These are phyloP conservation scores for Fusarium poae DNA, from an alignment of 2,329 filamentous ascomycete genomes.

Conservation along the genomic window DNA sequence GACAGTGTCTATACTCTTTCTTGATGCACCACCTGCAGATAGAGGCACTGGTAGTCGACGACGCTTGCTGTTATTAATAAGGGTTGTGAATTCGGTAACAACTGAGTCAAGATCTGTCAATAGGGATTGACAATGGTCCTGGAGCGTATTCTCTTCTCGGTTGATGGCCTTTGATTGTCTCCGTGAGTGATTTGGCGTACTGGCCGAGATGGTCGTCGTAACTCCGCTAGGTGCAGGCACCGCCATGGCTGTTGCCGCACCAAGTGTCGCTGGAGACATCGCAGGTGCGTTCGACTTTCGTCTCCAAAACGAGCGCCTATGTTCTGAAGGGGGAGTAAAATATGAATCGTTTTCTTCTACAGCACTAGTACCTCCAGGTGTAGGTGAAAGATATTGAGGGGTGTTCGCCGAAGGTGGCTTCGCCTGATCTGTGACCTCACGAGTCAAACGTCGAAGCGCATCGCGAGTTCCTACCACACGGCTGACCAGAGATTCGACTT, in stretches of 20 bases:
- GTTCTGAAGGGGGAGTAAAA: conserved; percentile 56
- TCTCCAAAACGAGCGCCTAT: conserved; percentile 88
- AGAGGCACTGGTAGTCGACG: conserved; percentile 71
- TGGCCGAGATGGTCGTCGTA: conserved; percentile 49
- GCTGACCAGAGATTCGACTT: conserved; percentile 87
- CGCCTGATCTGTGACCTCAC: conserved; percentile 76
- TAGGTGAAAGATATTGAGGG: conserved; percentile 58
- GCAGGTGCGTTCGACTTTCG: conserved; percentile 77
- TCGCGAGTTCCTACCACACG: conserved; percentile 89
- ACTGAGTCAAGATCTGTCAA: conserved; percentile 87
- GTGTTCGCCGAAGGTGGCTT: conserved; percentile 45
- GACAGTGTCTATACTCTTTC: conserved; percentile 83
- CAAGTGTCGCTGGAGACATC: conserved; percentile 57
- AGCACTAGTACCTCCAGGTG: conserved; percentile 57
- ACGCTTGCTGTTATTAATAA: conserved; percentile 84
- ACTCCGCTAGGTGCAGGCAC: conserved; percentile 59
- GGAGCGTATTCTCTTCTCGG: conserved; percentile 74
- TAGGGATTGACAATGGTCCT: conserved; percentile 87
- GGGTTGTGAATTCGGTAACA: conserved; percentile 81
- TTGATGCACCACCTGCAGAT: conserved; percentile 60
- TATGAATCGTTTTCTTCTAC: conserved; percentile 70
- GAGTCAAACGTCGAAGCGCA: conserved; percentile 86
- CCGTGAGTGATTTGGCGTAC: conserved; percentile 52
- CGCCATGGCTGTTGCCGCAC: conserved; percentile 56
- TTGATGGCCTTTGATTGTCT: conserved; percentile 55